These are phyloP conservation scores for Dioszegia aurantiaca DNA, from an alignment of 768 basidiomycete genomes.

Conservation along the genomic window DNA sequence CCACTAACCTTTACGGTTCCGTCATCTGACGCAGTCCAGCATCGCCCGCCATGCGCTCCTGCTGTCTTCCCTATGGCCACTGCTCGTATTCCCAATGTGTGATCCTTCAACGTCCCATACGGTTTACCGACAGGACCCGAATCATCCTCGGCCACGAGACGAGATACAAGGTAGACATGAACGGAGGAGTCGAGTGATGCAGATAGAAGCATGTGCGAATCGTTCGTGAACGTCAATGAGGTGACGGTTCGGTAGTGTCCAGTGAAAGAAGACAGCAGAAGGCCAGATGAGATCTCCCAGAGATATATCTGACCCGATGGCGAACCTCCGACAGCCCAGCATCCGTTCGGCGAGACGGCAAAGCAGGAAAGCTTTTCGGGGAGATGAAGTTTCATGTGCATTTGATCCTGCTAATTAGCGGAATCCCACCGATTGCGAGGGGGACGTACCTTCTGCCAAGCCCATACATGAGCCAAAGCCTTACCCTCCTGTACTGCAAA, in stretches of 20 bases:
- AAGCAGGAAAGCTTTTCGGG: conserved; percentile 86
- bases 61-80: conserved; percentile 73
- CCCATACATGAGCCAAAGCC: conserved; percentile 81
- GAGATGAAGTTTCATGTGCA: conserved; percentile 76
- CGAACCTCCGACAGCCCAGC: conserved; percentile 83
- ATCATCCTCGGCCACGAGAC: conserved; percentile 43
- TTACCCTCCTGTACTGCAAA: conserved; percentile 85
- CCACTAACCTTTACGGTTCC: conserved; percentile 78
- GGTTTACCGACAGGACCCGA: conserved; percentile 60
- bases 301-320: conserved; percentile 83
- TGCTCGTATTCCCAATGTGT: conserved; percentile 84
- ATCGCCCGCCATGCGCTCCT: conserved; percentile 62
- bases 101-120: conserved; percentile 78
- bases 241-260: conserved; percentile 91
- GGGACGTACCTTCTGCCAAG: conserved; percentile 85
- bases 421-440: not conserved
- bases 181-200: conserved; percentile 88
- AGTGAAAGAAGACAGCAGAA: conserved; percentile 85
- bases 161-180: conserved; percentile 60
- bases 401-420: conserved; percentile 68
- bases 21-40: conserved; percentile 76
- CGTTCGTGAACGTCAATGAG: conserved; percentile 75
- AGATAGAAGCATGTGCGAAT: conserved; percentile 74
- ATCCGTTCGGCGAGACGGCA: conserved; percentile 67
- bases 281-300: conserved; percentile 98